Percentiles rank a stretch among this genome's conserved stretches.
Conservation (phyloP, 345 rosid species). For the Populus davidiana region DNA sequence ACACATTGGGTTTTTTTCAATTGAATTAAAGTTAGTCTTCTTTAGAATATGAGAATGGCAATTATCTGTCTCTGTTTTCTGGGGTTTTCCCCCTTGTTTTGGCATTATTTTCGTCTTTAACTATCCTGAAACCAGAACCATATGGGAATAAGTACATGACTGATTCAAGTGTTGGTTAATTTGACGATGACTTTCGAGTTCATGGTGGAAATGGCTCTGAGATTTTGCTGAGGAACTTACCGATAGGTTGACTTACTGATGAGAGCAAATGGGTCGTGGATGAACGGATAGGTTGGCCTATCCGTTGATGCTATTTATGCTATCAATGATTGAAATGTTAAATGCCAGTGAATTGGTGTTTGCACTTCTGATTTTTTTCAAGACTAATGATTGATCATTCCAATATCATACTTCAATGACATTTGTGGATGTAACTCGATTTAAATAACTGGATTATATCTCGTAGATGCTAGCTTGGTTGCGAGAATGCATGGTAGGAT, state of each 20-base stretch:
- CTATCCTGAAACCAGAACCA: not conserved
- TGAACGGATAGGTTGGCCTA: not conserved
- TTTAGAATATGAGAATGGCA: not conserved
- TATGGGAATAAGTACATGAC: not conserved
- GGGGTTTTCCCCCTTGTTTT: too few relatives aligned
- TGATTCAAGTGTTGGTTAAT: not conserved
- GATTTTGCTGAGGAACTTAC: not conserved
- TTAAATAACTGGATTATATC: not conserved
- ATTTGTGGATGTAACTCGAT: not conserved
- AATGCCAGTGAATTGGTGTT: not conserved
- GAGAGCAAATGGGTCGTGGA: not conserved
- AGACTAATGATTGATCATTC: not conserved
- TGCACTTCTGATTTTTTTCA: not conserved
- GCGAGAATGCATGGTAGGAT: not conserved
- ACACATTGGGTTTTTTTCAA: not conserved
- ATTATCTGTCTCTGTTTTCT: not conserved
- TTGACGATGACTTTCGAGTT: too few relatives aligned
- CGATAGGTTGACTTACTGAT: not conserved
- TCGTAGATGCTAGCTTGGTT: not conserved
- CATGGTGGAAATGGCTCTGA: not conserved
- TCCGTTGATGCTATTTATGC: not conserved
- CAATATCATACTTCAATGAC: not conserved
- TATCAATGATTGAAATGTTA: not conserved
- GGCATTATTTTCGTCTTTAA: not conserved
- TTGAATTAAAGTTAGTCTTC: not conserved